Percentiles rank a stretch among this genome's conserved stretches.
Conservation (phyloP, 192 early-diverging fungal genomes). For the Phycomyces blakesleeanus region DNA sequence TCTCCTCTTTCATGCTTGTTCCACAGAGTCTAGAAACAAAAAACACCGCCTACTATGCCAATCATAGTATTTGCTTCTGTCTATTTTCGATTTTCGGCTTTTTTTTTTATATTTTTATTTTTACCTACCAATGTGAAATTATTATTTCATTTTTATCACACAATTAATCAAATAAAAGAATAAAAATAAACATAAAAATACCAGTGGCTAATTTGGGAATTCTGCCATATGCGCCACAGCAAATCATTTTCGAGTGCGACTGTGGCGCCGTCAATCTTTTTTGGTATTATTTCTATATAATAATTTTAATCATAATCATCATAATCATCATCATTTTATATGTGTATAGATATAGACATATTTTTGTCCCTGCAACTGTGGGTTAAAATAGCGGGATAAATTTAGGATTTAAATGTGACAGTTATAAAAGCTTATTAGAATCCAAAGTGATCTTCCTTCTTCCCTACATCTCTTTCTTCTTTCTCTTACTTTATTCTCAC, state of each 20-base stretch:
- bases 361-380: background rate
- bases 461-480: background rate
- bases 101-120: background rate
- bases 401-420: background rate
- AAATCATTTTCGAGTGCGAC: background rate
- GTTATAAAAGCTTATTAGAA: constrained; percentile 2
- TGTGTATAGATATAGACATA: no score
- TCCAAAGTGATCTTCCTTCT: background rate
- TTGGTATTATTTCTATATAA: background rate
- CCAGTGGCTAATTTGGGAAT: background rate
- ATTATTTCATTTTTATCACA: background rate
- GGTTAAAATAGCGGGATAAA: background rate
- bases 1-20: background rate
- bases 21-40: background rate
- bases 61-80: background rate
- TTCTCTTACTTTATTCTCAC: no score
- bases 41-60: background rate
- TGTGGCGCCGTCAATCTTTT: background rate
- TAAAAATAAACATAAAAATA: no score
- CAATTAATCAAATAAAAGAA: no score
- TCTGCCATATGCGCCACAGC: constrained; percentile 3
- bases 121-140: no score
- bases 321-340: no score
- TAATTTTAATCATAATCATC: no score
- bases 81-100: background rate